phyloP scores from a whole-genome alignment of 805 yeast genomes.

The Saccharomycopsis sp. region DNA sequence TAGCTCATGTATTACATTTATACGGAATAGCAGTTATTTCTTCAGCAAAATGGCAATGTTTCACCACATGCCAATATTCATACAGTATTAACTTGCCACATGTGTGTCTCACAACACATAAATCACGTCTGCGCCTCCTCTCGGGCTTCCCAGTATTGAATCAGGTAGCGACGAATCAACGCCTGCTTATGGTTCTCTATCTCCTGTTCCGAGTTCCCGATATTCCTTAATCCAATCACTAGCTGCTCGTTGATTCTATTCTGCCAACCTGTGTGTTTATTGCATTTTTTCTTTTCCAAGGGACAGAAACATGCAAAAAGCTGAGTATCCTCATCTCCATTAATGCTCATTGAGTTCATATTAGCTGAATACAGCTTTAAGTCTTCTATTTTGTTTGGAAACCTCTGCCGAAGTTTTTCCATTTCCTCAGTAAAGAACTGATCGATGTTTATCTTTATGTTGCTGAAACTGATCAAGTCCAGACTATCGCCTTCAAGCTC shows the following conservation, averaged over 20 bases:
- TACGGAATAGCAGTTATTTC: too few species aligned
- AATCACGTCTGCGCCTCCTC: background rate
- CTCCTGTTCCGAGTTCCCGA: background rate
- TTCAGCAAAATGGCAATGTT: too few species aligned
- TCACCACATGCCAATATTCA: too few species aligned
- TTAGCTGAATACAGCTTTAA: background rate
- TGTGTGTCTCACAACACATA: too few species aligned
- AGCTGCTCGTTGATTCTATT: constrained; percentile 22
- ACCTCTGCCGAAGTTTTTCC: background rate
- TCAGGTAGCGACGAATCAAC: background rate
- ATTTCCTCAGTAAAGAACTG: constrained; percentile 13
- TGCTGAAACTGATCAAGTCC: background rate
- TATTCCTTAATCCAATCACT: constrained; percentile 2
- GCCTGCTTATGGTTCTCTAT: background rate
- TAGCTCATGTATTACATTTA: too few species aligned
- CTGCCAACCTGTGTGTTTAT: constrained; percentile 48
- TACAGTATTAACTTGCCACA: too few species aligned
- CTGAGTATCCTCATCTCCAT: background rate
- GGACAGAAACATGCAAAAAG: constrained; percentile 34
- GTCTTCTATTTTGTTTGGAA: constrained; percentile 7
- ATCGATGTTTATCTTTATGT: background rate
- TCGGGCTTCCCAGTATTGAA: constrained; percentile 15
- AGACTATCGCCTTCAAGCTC: background rate
- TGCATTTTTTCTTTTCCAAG: constrained; percentile 49
- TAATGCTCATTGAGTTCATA: background rate